Percentiles rank a stretch among this genome's conserved stretches.
These are phyloP conservation scores for Aspergillus sp. DNA, from an alignment of 2,329 filamentous ascomycete genomes.

Conservation along the genomic window DNA sequence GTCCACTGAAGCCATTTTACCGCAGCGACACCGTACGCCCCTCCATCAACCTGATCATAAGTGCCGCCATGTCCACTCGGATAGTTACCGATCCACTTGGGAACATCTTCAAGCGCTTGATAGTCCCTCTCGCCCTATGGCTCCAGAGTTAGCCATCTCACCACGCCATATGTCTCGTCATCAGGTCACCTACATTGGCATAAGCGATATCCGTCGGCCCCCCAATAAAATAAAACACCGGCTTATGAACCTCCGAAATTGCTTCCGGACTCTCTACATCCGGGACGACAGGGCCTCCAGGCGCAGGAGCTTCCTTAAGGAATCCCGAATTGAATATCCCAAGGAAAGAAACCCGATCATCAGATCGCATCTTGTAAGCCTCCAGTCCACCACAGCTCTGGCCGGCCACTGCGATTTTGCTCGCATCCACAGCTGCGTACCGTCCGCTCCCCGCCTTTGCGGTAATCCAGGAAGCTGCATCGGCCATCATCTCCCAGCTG, in stretches of 20 bases:
- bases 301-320: background rate
- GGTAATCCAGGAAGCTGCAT: background rate
- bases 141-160: background rate
- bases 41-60: constrained; percentile 4
- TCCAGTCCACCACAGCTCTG: constrained; percentile 9
- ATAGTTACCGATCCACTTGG: constrained; percentile 11
- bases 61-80: constrained; percentile 9
- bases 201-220: constrained; percentile 9
- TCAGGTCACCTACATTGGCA: constrained; percentile 5
- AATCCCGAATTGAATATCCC: background rate
- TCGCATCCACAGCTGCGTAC: background rate
- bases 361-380: constrained; percentile 9
- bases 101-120: background rate
- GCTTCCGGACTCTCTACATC: background rate
- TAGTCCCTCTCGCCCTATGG: constrained; percentile 7
- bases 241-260: constrained; percentile 6
- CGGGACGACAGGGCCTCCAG: background rate
- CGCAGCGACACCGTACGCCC: constrained; percentile 3
- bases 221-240: constrained; percentile 12
- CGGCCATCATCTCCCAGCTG: background rate
- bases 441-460: background rate
- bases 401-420: constrained; percentile 3
- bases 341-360: constrained; percentile 4
- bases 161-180: background rate
- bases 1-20: constrained; percentile 9